Evolutionary conservation across 768 basidiomycete genomes (phyloP).

Genomic region (Hericium erinaceus): DNA sequence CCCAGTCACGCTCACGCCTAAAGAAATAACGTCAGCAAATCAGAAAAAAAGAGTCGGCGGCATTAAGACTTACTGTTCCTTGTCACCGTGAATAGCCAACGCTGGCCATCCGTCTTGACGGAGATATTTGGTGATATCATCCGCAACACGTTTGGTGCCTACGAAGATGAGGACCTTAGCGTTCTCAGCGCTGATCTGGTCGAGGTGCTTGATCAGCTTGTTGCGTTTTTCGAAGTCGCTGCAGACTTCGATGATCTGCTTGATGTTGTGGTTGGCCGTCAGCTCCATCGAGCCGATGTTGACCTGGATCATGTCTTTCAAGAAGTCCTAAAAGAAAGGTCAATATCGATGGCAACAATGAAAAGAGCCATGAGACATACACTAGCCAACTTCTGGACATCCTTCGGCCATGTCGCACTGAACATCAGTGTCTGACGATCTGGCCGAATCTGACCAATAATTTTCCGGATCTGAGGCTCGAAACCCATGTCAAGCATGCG

Average conservation of each 20-base stretch:
- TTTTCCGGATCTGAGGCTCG: conserved; percentile 98
- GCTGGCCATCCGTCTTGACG: conserved; percentile 99
- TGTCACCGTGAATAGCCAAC: conserved; percentile 97
- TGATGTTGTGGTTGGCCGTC: conserved; percentile 96
- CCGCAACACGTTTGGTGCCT: conserved; percentile 93
- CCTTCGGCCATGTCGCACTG: conserved; percentile 99
- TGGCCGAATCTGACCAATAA: conserved; percentile 93
- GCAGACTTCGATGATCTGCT: conserved; percentile 92
- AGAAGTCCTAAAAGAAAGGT: conserved; percentile 61
- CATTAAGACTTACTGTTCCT: conserved; percentile 71
- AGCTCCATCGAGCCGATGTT: conserved; percentile 99
- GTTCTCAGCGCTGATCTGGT: conserved; percentile 92
- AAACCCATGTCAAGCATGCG: conserved; percentile 99
- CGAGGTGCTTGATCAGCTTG: conserved; percentile 94
- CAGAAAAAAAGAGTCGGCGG: neutral
- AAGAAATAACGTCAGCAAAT: neutral
- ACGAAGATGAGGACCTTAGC: conserved; percentile 99
- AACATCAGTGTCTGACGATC: conserved; percentile 99
- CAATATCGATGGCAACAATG: neutral
- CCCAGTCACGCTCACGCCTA: conserved; percentile 98
- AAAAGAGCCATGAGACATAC: conserved; percentile 28
- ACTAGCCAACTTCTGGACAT: conserved; percentile 94
- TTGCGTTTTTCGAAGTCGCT: conserved; percentile 96
- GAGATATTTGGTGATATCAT: conserved; percentile 96
- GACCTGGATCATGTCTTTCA: conserved; percentile 94